phyloP scores from a whole-genome alignment of 176 grass and related monocot species.

The Carex littledalei region DNA sequence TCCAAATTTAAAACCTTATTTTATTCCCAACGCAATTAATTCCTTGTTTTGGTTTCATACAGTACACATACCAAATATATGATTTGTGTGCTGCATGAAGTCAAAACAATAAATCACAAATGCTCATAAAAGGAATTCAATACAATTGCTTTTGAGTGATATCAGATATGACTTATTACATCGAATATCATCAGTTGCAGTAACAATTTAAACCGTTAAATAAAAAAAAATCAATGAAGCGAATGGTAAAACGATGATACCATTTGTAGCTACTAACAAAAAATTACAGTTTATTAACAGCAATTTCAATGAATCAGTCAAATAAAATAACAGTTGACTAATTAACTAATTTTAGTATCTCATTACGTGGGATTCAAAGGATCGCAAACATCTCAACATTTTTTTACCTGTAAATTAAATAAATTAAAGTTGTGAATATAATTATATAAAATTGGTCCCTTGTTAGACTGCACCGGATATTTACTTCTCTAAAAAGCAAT shows the following conservation, averaged over 20 bases:
- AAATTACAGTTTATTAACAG: neutral
- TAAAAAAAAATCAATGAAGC: neutral
- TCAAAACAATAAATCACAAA: neutral
- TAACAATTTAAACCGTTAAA: neutral
- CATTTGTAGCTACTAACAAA: neutral
- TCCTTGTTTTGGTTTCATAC: neutral
- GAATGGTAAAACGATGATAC: neutral
- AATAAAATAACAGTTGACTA: neutral
- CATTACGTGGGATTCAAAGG: neutral
- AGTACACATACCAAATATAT: too few relatives aligned
- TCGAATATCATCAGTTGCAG: neutral
- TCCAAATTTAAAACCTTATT: neutral
- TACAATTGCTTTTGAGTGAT: too few relatives aligned
- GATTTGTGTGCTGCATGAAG: too few relatives aligned
- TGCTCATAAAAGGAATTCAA: neutral
- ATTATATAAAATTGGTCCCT: too few relatives aligned
- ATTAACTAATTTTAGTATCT: slow-evolving; percentile 11
- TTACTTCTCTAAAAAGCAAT: too few relatives aligned
- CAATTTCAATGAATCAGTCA: neutral
- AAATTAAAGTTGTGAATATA: neutral
- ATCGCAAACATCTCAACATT: neutral
- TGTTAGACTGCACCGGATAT: neutral
- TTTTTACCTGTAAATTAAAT: neutral
- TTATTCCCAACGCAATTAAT: neutral
- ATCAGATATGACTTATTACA: neutral